Percentiles rank a stretch among this genome's conserved stretches.
Conservation (phyloP, 78 protist genomes). For the Protostelium mycophagum region DNA sequence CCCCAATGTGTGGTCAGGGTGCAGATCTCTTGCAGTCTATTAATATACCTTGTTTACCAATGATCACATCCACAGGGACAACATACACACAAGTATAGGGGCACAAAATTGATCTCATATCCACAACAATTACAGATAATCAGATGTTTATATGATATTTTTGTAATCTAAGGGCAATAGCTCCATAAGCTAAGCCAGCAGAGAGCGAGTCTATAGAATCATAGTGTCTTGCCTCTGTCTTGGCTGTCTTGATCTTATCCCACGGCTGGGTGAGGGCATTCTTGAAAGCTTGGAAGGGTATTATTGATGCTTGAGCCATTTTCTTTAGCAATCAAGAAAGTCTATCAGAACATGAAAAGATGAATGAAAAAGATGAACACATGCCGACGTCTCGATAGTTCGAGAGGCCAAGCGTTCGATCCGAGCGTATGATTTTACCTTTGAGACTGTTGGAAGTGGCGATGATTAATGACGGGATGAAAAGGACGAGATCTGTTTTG, state of each 20-base stretch:
- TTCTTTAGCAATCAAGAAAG: neutral
- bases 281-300: neutral
- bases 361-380: neutral
- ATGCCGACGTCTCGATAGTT: neutral
- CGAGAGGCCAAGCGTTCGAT: conserved; percentile 2
- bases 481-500: no score
- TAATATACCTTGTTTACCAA: neutral
- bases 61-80: neutral
- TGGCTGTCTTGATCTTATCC: neutral
- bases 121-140: neutral
- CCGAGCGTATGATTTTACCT: conserved; percentile 1
- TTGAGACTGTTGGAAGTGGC: neutral
- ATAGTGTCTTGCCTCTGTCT: neutral
- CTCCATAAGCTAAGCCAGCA: neutral
- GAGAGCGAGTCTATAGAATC: neutral
- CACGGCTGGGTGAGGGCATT: conserved; percentile 2
- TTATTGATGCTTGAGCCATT: conserved; percentile 1
- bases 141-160: neutral
- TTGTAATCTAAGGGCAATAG: neutral
- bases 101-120: neutral
- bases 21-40: no score
- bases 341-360: neutral
- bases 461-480: no score
- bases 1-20: no score
- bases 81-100: neutral